Evolutionary conservation across 805 yeast species (phyloP).

Genomic region (Cephaloascus fragrans): DNA sequence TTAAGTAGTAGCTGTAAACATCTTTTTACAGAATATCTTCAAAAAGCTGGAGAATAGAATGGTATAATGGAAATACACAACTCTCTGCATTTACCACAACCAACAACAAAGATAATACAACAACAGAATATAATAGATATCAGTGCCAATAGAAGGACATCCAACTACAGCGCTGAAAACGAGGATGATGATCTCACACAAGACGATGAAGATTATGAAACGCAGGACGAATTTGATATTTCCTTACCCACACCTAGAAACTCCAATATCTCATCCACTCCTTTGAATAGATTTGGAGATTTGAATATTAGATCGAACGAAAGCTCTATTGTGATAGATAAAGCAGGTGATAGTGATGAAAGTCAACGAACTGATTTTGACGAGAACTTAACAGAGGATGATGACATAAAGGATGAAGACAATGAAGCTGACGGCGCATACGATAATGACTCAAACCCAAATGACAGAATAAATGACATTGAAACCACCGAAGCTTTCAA

Average conservation of each 20-base stretch:
- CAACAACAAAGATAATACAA: too few relatives aligned
- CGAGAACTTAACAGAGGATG: background rate
- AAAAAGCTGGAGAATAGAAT: too few relatives aligned
- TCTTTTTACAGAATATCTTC: too few relatives aligned
- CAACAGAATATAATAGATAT: too few relatives aligned
- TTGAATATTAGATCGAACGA: background rate
- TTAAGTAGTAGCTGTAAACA: too few relatives aligned
- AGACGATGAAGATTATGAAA: background rate
- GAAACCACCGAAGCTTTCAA: background rate
- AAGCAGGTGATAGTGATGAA: background rate
- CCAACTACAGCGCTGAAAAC: too few relatives aligned
- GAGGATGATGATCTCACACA: background rate
- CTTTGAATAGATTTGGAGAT: background rate
- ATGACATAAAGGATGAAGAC: background rate
- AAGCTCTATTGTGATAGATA: background rate
- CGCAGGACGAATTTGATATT: slow-evolving; percentile 1
- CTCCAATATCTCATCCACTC: background rate
- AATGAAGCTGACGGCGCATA: background rate
- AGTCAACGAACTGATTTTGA: background rate
- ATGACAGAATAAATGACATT: background rate
- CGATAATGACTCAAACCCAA: background rate
- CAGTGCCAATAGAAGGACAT: too few relatives aligned
- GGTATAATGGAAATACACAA: too few relatives aligned
- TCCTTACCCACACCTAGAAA: background rate
- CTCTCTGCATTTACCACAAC: too few relatives aligned